Conservation (phyloP, 1,284 basidiomycete genomes). For the Marasmius fiardii region DNA sequence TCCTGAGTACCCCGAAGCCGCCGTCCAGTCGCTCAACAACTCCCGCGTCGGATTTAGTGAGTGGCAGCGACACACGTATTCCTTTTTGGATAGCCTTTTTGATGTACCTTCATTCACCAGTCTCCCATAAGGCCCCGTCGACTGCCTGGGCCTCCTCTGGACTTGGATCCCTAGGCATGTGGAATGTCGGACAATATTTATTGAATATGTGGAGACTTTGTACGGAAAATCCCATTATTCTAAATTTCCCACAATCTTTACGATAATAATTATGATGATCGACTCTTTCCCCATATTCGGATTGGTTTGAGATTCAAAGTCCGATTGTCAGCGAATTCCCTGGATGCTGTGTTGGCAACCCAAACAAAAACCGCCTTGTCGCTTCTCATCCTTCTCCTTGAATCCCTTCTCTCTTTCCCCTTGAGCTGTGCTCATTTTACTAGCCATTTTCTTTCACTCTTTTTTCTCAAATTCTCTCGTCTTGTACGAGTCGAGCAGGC, state of each 20-base stretch:
- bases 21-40: constrained; percentile 12
- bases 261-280: no score
- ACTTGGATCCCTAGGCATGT: constrained; percentile 15
- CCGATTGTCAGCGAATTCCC: no score
- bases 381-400: constrained; percentile 14
- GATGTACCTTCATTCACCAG: no score
- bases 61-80: constrained; percentile 5
- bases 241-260: no score
- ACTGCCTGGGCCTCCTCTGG: constrained; percentile 24
- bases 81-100: no score
- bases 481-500: constrained; percentile 23
- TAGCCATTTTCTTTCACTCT: constrained; percentile 22
- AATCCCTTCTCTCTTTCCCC: constrained; percentile 29
- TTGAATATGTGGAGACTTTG: neutral
- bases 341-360: neutral
- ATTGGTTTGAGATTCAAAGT: neutral
- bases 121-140: constrained; percentile 26
- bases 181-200: neutral
- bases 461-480: constrained; percentile 18
- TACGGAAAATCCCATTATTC: no score
- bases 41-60: constrained; percentile 5
- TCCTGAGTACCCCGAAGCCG: constrained; percentile 19
- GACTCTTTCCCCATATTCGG: no score
- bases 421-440: constrained; percentile 56
- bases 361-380: constrained; percentile 3